Evolutionary conservation across 257 asterid species (phyloP), one percentile per base, ranked within the genome.

Genomic region (Thymus mandschuricus): DNA sequence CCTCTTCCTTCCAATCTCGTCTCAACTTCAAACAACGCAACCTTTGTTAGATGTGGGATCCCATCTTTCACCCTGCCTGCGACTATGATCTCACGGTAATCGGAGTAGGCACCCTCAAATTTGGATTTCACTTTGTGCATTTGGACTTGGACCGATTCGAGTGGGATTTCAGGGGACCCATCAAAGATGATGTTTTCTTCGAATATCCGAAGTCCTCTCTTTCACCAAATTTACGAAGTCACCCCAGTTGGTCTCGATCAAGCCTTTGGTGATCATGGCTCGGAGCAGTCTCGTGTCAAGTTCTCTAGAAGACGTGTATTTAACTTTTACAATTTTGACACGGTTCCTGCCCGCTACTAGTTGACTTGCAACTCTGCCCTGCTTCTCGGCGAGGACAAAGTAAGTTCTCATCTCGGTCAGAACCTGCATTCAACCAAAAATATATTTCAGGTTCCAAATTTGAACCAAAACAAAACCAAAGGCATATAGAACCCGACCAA

Each of bases 201-300:
- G 5, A 81, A 66, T 71, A 93, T 74, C 33, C 89, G 87, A 60
- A 91, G 78, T 1, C 96, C 97, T 78, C 97, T 82, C 69, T 93
- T 93, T 93, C 40, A 91, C 97, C 72, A 93, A 72, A 74, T 91
- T 93, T 12, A 91, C 87, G 7, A 86, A 91, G 5, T 82, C 87
- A 10, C 83, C 80, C 48, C 97, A 93, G 76, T 91, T 83, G 6
- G 98, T 97, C 81, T 93, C 98, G 10, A 93, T 91, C 54, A 93
- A 79, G 49, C 98, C 98, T 86, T 93, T 91, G 61, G 87, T 93
- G 66, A 93, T 89, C 97, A 91, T 93, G 81, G 97, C 97, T 9
- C 98, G 97, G 5, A 93, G 97, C 60, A 91, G 8, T 43, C 97
- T 76, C 6, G 97, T 91, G 85, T 93, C 98, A 1, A 93, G 91